Base-by-base conservation (phyloP, 495 filamentous ascomycete species). In the Penicillium maclennaniae region DNA sequence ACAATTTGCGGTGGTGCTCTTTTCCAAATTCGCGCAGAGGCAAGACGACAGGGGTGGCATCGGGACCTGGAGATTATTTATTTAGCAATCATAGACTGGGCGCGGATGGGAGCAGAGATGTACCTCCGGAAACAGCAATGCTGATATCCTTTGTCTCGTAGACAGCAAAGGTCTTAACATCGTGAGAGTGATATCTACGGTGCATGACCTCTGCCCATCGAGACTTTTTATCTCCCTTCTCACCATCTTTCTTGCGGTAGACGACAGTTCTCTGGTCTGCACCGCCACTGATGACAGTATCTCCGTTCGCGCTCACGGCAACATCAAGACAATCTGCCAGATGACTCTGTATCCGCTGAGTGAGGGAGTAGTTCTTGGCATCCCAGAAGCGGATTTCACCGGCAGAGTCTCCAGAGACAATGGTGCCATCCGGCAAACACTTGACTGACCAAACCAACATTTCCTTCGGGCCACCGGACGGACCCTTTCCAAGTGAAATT, bases 351-450 rank as follows among this genome's bases (percentile, higher is more conserved):
- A 97, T 80, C 45, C 92, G 80, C 65, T 97, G 93, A 25, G 84
- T 74, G 36, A 96, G 83, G 5, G 90, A 86, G 60, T 92, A 95
- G 45, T 85, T 95, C 74, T 86, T 92, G 34, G 88, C 89, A 68
- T 97, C 91, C 87, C 89, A 97, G 66, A 97, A 90, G 47, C 87
- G 83, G 9, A 99, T 76, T 63, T 96, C 89, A 27, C 93, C 93
- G 9, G 89, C 91, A 16, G 93, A 97, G 69, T 97, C 92, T 41
- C 89, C 95, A 10, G 91, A 95, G 14, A 99, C 87, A 51, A 99
- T 89, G 43, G 91, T 89, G 23, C 92, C 92, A 62, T 92, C 86
- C 12, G 83, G 79, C 31, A 97, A 76, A 57, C 84, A 89, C 69
- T 90, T 95, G 46, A 97, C 84, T 15, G 90, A 85, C 93, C 93